Evolutionary conservation across 441 rosid species (phyloP), one percentile per base, ranked within the genome.

Genomic region (Erodium texanum): DNA sequence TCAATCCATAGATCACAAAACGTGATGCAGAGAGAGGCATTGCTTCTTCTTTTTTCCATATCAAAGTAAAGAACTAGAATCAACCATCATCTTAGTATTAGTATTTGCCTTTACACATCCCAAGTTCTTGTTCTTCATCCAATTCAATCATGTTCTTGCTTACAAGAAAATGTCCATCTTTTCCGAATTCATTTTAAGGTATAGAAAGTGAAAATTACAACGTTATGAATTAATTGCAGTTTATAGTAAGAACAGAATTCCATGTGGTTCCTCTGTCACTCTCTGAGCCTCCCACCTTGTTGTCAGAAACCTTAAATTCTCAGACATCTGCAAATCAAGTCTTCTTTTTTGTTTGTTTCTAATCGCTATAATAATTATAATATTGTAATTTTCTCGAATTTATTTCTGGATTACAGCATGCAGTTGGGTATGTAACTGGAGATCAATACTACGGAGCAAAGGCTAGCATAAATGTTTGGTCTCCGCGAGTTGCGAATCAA

Each of bases 401-500:
- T 14, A 36, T 27, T 5, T 32, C 64, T 41, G 12, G 48, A 52
- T 43, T 56, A 70, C 85, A 93, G 99, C 99, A 94, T 77, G 98
- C 99, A 75, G 99, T 94, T 29, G 99, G 97, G 68, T 94, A 88
- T 77, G 98, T 86, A 75, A 81, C 62, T 16, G 99, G 99, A 54
- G 91, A 82, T 8, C 84, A 89, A 67, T 94, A 92, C 64, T 94
- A 88, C 62, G 99, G 99, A 69, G 99, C 98, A 61, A 94, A 92
- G 77, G 98, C 96, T 0, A 89, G 96, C 77, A 85, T 94, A 59
- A 94, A 92, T 76, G 99, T 94, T 59, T 94, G 99, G 99, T 77
- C 93, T 10, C 99, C 99, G 5, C 76, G 52, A 7, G 98, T 94
- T 18, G 50, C 79, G 3, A 88, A 85, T 79, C 96, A 85, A 69